phyloP scores from a whole-genome alignment of 1,284 basidiomycete genomes.

The Inonotus hispidus region DNA sequence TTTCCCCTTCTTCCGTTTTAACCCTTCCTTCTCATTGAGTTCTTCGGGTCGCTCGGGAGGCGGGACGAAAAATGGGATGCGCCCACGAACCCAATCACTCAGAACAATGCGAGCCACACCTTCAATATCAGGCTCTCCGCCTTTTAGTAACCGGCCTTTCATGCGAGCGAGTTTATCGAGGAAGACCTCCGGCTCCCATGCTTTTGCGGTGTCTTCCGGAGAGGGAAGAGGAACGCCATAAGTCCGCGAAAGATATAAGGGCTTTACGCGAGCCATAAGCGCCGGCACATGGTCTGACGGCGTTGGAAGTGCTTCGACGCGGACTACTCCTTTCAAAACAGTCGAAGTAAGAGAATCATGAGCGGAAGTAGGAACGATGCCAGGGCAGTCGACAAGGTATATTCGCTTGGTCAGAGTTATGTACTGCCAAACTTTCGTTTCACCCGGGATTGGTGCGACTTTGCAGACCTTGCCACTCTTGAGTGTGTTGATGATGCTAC shows the following conservation, averaged over 20 bases:
- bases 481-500: conserved; percentile 96
- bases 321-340: conserved; percentile 95
- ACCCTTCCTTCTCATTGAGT: conserved; percentile 56
- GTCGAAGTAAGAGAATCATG: conserved; percentile 88
- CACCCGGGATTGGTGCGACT: conserved; percentile 95
- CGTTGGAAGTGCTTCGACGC: conserved; percentile 91
- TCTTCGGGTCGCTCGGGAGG: conserved; percentile 72
- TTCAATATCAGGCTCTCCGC: conserved; percentile 92
- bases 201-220: conserved; percentile 39
- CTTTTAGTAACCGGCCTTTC: conserved; percentile 89
- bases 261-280: conserved; percentile 86
- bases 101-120: conserved; percentile 93
- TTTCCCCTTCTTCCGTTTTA: conserved; percentile 39
- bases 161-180: conserved; percentile 84
- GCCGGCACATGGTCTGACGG: conserved; percentile 93
- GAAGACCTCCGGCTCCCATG: conserved; percentile 77
- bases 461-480: conserved; percentile 98
- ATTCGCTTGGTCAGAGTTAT: conserved; percentile 94
- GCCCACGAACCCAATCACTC: conserved; percentile 97
- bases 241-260: conserved; percentile 88
- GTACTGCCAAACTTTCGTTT: conserved; percentile 99
- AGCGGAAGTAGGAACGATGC: conserved; percentile 93
- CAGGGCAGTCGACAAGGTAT: conserved; percentile 99
- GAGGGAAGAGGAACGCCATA: conserved; percentile 75
- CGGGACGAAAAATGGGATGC: conserved; percentile 84